Base-by-base conservation (phyloP, 495 filamentous ascomycete species). In the Darksidea phi region DNA sequence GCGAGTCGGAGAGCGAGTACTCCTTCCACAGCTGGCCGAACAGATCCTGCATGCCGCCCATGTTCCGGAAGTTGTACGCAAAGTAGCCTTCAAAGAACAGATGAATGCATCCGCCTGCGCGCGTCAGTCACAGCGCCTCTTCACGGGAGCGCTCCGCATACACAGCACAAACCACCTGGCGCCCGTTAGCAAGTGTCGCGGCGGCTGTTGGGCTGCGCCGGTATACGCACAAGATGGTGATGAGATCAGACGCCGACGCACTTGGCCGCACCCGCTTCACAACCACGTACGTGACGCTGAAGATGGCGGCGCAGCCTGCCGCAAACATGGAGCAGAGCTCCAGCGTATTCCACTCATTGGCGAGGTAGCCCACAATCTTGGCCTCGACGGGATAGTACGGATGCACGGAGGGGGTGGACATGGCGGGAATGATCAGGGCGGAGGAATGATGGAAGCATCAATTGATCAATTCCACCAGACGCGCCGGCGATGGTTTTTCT, bases 21-120 rank as follows among this genome's bases (percentile, higher is more conserved):
- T 95, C 90, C 68, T 94, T 95, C 90, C 90, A 95, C 36, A 94
- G 73, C 73, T 94, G 89, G 0, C 86, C 87, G 42, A 91, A 84
- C 0, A 91, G 67, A 61, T 85, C 81, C 70, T 84, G 82, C 47
- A 74, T 75, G 11, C 76, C 73, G 2, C 75, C 82, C 80, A 88
- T 84, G 32, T 70, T 75, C 20, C 75, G 73, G 75, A 86, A 85
- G 70, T 90, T 84, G 59, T 82, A 70, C 66, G 86, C 81, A 65
- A 87, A 93, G 72, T 91, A 93, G n/a, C 90, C 83, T 76, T 95
- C 90, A 67, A 95, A 93, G 68, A 90, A 84, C 49, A 87, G 81
- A 71, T 95, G 90, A 18, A 93, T 78, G 46, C 67, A 78, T 18
- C 85, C 85, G 51, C 77, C 86, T 90, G 36, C 4, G 13, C n/a